Base-by-base conservation (phyloP, 192 early-diverging fungal species). In the Podila clonocystis region DNA sequence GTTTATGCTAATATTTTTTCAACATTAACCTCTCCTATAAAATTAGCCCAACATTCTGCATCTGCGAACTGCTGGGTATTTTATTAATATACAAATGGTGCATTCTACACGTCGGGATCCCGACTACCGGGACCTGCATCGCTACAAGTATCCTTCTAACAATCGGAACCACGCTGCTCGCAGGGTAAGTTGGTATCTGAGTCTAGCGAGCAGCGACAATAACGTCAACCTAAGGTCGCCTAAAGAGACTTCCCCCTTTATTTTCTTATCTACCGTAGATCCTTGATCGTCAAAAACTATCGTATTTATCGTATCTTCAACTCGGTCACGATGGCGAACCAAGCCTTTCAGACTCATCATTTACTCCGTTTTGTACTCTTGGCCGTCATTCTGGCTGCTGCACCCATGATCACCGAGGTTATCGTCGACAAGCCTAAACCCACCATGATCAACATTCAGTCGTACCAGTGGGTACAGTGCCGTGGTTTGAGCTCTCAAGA, bases 261-360 rank as follows among this genome's bases (percentile, higher is more conserved):
- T 48, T 41, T 24, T 41, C 1, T 8, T 4, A 19, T 9, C 8
- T 9, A 28, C 45, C 0, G 17, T 70, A 85, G 86, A n/a, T 82
- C 85, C 20, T 72, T 88, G 63, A 82, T 79, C 13, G 67, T 85
- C 58, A 88, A 88, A 62, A 85, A 85, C 30, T 86, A 85, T 70
- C 63, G 85, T 41, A 85, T 88, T 45, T 88, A 88, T 57, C 71
- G 87, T 17, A 88, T 88, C 50, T 88, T 88, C 59, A 86, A 88
- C 68, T 63, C 52, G 15, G 65, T 72, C 60, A 72, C 59, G 9
- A 38, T 72, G 22, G 55, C 52, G 7, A 79, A 79, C 52, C 75
- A 72, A 24, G 60, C 65, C 0, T 60, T 79, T 9, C 59, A 61
- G 15, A 79, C 41, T 24, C 49, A 50, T 5, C 41, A 28, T 24